Evolutionary conservation across 148 eudicot species (phyloP).

Genomic region (Tetragonia tetragonoides): DNA sequence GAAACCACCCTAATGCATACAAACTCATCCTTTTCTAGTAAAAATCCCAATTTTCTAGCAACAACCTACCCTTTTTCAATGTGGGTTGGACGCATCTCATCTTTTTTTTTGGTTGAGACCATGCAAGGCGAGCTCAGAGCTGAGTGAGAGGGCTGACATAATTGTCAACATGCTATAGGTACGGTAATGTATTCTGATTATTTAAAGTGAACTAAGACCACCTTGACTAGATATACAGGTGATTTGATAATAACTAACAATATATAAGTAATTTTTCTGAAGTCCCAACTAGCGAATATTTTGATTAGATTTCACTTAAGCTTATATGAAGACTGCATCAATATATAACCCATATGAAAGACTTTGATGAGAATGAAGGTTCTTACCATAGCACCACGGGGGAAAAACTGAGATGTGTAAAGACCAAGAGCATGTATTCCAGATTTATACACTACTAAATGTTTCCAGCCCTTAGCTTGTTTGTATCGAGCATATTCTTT

Average conservation of each 20-base stretch:
- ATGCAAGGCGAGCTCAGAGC: too few species aligned
- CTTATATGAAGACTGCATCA: background rate
- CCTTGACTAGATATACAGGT: background rate
- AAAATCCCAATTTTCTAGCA: too few species aligned
- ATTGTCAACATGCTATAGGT: background rate
- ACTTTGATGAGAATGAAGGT: background rate
- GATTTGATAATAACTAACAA: background rate
- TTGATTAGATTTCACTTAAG: background rate
- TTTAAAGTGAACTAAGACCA: background rate
- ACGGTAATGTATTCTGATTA: background rate
- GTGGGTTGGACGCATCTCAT: too few species aligned
- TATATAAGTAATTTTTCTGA: background rate
- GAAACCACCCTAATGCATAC: too few species aligned
- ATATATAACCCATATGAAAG: background rate
- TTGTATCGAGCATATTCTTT: slow-evolving; percentile 69
- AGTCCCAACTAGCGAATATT: background rate
- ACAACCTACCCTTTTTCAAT: too few species aligned
- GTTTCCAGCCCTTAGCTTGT: slow-evolving; percentile 63
- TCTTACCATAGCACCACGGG: slow-evolving; percentile 67
- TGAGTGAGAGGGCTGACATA: background rate
- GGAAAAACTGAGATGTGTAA: slow-evolving; percentile 66
- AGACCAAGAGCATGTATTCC: slow-evolving; percentile 86
- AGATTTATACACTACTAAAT: slow-evolving; percentile 78
- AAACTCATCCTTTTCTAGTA: too few species aligned
- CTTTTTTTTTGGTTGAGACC: too few species aligned